Evolutionary conservation across 768 basidiomycete genomes (phyloP).

Genomic region (Jaapia argillacea): DNA sequence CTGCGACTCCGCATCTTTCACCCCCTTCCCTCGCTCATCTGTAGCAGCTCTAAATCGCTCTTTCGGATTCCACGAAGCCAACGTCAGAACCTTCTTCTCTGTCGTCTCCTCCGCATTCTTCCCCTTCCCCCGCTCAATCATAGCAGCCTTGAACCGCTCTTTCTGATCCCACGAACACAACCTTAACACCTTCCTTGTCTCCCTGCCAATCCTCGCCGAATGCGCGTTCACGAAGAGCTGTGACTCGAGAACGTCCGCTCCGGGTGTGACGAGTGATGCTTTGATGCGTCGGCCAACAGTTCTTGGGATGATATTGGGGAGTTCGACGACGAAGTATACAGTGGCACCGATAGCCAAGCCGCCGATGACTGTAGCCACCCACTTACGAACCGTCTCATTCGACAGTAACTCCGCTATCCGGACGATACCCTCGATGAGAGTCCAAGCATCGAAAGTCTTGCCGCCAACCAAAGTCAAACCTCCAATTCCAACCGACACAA

Average conservation of each 20-base stretch:
- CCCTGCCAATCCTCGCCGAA: conserved; percentile 59
- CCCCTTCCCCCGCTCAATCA: conserved; percentile 73
- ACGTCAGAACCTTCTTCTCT: conserved; percentile 74
- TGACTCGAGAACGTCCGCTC: conserved; percentile 38
- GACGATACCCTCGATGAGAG: conserved; percentile 69
- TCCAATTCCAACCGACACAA: conserved; percentile 72
- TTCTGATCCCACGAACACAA: conserved; percentile 84
- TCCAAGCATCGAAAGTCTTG: conserved; percentile 65
- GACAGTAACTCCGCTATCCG: conserved; percentile 71
- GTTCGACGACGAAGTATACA: conserved; percentile 76
- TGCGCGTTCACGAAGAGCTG: conserved; percentile 60
- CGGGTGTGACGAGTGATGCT: conserved; percentile 42
- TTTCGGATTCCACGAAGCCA: conserved; percentile 84
- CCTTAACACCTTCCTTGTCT: conserved; percentile 90
- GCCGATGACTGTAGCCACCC: conserved; percentile 82
- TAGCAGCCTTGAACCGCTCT: conserved; percentile 68
- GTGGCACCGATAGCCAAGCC: conserved; percentile 63
- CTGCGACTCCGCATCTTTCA: conserved; percentile 38
- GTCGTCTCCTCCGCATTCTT: conserved; percentile 57
- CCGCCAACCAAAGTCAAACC: conserved; percentile 87
- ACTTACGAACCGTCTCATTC: conserved; percentile 72
- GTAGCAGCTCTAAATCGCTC: conserved; percentile 73
- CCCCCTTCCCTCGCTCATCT: conserved; percentile 69
- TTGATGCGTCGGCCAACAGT: conserved; percentile 83
- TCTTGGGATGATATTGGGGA: conserved; percentile 81